Conservation (phyloP, 768 basidiomycete species). For the Phanerochaete carnosa region DNA sequence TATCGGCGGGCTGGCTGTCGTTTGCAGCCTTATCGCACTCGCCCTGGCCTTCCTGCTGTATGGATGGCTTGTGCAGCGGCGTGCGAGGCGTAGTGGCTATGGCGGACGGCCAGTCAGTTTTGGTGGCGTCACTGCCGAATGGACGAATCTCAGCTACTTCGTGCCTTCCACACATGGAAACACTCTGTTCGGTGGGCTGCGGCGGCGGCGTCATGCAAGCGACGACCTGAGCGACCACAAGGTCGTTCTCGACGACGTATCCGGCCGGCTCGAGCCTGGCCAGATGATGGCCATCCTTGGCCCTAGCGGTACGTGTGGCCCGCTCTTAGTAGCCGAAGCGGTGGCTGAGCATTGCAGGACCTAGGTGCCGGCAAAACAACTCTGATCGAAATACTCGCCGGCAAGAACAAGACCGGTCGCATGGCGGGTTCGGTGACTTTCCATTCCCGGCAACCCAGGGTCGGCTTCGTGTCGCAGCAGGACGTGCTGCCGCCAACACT, state of each 20-base stretch:
- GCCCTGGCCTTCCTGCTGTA: conserved; percentile 58
- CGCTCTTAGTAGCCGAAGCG: not conserved
- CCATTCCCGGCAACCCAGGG: conserved; percentile 27
- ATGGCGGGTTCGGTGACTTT: conserved; percentile 65
- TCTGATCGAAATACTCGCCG: conserved; percentile 85
- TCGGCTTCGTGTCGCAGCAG: conserved; percentile 83
- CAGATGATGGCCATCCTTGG: conserved; percentile 91
- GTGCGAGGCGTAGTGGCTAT: conserved; percentile 46
- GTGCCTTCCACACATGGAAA: conserved; percentile 32
- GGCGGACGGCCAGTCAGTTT: conserved; percentile 28
- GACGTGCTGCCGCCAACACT: conserved; percentile 72
- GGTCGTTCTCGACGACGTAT: conserved; percentile 66
- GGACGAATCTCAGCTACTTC: conserved; percentile 67
- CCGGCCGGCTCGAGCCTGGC: conserved; percentile 71
- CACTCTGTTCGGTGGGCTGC: conserved; percentile 9
- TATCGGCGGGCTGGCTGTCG: conserved; percentile 85
- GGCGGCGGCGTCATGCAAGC: not conserved
- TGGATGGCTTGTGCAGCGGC: conserved; percentile 59
- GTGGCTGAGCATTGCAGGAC: not conserved
- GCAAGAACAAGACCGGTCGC: conserved; percentile 73
- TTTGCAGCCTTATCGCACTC: conserved; percentile 60
- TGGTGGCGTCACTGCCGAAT: conserved; percentile 62
- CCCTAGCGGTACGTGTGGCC: conserved; percentile 60
- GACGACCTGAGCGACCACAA: conserved; percentile 42
- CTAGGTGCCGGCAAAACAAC: conserved; percentile 87